Conservation (phyloP, 805 yeast genomes). For the Blastobotrys peoriensis region DNA sequence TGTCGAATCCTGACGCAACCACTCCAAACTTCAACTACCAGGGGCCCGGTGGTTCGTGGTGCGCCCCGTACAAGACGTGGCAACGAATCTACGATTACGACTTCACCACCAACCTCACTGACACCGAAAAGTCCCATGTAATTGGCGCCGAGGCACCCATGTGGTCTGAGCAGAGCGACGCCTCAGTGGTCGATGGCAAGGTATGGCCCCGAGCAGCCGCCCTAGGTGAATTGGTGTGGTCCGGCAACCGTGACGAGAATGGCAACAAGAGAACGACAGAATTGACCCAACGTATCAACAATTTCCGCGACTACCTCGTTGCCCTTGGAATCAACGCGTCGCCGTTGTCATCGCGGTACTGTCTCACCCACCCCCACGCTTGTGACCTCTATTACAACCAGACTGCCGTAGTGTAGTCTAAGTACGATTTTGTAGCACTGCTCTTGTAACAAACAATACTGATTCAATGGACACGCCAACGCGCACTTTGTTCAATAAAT, state of each 20-base stretch:
- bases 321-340: conserved; percentile 31
- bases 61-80: conserved; percentile 40
- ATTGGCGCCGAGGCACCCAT: conserved; percentile 36
- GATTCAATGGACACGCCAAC: too few relatives aligned
- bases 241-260: conserved; percentile 32
- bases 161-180: conserved; percentile 37
- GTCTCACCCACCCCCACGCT: conserved; percentile 31
- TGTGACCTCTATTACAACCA: conserved; percentile 28
- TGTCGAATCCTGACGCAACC: conserved; percentile 10
- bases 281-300: conserved; percentile 32
- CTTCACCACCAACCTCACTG: conserved; percentile 29
- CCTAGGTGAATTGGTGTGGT: conserved; percentile 36
- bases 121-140: conserved; percentile 26
- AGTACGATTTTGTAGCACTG: too few relatives aligned
- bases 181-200: conserved; percentile 26
- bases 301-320: conserved; percentile 35
- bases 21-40: conserved; percentile 27
- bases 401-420: neutral
- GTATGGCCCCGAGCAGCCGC: conserved; percentile 40
- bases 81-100: conserved; percentile 36
- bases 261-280: conserved; percentile 28
- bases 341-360: conserved; percentile 34
- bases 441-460: too few relatives aligned
- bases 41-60: conserved; percentile 34
- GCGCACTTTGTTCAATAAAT: too few relatives aligned